Base-by-base conservation (phyloP, 1,284 basidiomycete species). In the Ustilago xerochloae region DNA sequence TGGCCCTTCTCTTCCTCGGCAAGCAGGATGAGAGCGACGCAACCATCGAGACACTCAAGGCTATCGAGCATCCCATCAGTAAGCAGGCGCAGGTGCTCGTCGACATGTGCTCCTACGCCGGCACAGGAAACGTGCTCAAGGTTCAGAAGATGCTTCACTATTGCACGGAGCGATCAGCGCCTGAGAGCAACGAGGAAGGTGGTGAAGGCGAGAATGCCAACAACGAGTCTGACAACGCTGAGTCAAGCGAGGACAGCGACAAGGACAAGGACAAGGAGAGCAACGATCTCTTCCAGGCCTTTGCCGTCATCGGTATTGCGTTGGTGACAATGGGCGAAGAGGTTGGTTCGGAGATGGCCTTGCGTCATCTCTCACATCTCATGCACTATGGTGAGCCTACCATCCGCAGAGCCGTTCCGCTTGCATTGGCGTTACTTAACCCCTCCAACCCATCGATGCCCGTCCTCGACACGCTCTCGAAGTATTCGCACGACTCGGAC, bases 401-500 rank as follows among this genome's bases (percentile, higher is more conserved):
- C 63, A 94, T 99, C 79, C 91, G 97, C 33, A 92, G 93, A 87
- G 88, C 92, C 1, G 92, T 99, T n/a, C 97, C 97, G 16, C 90
- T 99, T 6, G 97, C 96, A 6, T 90, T 99, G 48, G 96, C 93
- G 66, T 90, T 99, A 55, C 90, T 98, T 83, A 94, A 91, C 84
- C 91, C 94, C 16, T 99, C 97, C 57, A 97, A 99, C 86, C 97
- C 97, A 16, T 92, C 93, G 85, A 89, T 98, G n/a, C 88, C 92
- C 29, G 92, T 99, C 71, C 90, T 99, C 76, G 97, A 99, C 85
- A 98, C 94, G 0, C 90, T 99, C 7, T 98, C 95, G n/a, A 97
- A 97, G 85, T 99, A 99, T 87, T 97, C 94, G 75, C 97, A 99
- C 87, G 97, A 99, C 87, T 95, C 92, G 81, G 97, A 99, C 85